Conservation (phyloP, 75 land plant genomes). For the Gnetum montanum region DNA sequence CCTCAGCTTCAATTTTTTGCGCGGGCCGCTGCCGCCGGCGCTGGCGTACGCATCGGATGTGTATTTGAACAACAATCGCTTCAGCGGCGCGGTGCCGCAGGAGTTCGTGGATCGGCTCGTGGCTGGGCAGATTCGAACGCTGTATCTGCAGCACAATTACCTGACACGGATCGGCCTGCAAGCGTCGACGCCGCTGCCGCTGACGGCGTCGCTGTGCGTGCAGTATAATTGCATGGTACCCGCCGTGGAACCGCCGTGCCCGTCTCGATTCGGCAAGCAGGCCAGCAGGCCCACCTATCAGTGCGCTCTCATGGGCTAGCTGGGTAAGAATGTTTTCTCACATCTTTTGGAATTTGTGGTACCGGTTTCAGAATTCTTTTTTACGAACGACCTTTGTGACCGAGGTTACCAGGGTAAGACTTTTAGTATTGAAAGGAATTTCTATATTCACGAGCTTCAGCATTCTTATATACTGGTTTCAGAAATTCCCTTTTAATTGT, state of each 20-base stretch:
- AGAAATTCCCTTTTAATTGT: no score
- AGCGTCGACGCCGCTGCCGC: slow-evolving; percentile 37
- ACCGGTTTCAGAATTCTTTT: no score
- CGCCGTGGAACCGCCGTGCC: slow-evolving; percentile 59
- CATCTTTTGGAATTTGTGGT: no score
- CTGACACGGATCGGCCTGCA: slow-evolving; percentile 39
- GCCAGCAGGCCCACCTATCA: slow-evolving; percentile 51
- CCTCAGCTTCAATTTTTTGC: slow-evolving; percentile 59
- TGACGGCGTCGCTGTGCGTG: slow-evolving; percentile 48
- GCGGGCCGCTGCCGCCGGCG: slow-evolving; percentile 35
- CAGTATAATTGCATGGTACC: slow-evolving; percentile 74
- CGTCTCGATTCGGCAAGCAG: slow-evolving; percentile 46
- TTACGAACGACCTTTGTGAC: no score
- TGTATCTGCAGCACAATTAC: slow-evolving; percentile 80
- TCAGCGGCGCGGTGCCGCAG: slow-evolving; percentile 61
- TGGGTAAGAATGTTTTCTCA: no score
- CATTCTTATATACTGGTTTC: no score
- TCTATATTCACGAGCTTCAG: no score
- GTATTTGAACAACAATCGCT: slow-evolving; percentile 69
- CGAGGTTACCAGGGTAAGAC: no score
- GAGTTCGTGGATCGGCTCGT: slow-evolving; percentile 45
- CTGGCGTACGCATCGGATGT: slow-evolving; percentile 50
- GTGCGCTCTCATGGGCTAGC: slow-evolving; percentile 15
- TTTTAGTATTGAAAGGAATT: no score
- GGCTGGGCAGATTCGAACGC: slow-evolving; percentile 32